Percentiles rank a stretch among this genome's conserved stretches.
These are phyloP conservation scores for Ogataea ganodermae DNA, from an alignment of 805 yeast genomes.

Conservation along the genomic window DNA sequence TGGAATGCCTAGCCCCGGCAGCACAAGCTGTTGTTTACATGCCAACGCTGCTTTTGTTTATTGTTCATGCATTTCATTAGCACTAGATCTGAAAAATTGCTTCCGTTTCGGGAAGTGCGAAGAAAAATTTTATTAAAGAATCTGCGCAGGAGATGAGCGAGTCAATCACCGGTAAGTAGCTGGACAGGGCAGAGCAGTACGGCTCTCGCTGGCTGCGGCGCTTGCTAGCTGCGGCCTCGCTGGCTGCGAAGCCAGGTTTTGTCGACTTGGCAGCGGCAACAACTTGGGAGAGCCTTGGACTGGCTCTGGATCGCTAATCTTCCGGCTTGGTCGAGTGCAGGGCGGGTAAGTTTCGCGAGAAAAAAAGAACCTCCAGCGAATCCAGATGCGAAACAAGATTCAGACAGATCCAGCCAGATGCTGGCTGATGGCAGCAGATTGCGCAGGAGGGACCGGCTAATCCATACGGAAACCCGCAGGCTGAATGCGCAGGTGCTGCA, in stretches of 20 bases:
- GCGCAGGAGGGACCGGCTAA: no score
- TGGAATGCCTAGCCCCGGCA: conserved; percentile 3
- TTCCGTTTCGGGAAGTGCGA: background rate
- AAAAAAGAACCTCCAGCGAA: background rate
- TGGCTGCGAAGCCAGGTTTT: no score
- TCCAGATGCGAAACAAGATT: background rate
- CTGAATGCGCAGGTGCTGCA: background rate
- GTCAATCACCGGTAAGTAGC: background rate
- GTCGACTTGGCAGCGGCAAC: no score
- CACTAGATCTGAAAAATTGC: background rate
- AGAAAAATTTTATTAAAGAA: background rate
- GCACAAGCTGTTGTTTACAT: background rate
- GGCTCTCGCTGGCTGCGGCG: background rate
- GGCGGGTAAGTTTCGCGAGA: background rate
- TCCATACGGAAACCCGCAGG: background rate
- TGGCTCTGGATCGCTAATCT: no score
- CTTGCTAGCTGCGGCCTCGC: no score
- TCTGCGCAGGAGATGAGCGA: background rate
- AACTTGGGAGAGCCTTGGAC: no score
- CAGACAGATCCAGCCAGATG: background rate
- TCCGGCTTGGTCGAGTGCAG: background rate
- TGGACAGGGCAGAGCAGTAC: no score
- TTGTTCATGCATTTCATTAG: conserved; percentile 3
- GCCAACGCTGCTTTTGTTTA: conserved; percentile 1
- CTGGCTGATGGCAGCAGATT: no score